Evolutionary conservation across 345 rosid genomes (phyloP), one percentile per base, ranked within the genome.

Genomic region (Corchorus capsularis): DNA sequence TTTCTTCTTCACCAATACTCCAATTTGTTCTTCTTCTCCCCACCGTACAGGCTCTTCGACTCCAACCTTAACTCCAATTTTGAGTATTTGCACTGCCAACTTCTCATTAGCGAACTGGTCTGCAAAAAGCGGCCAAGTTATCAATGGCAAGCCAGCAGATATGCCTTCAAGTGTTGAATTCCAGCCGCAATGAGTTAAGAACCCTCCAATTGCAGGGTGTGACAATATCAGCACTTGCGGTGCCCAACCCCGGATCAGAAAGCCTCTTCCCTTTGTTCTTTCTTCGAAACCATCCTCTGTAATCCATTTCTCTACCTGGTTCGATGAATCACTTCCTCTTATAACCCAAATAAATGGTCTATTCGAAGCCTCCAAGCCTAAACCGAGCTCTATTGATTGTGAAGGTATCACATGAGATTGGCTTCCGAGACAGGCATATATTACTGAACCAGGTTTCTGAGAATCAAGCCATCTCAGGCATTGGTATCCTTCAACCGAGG

Each of bases 61-160:
- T 6, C 86, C 82, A 6, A 78, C 56, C 55, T 46, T 56, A 53
- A 80, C 84, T 12, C 86, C 79, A n/a, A 63, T 47, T 46, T 46
- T 39, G 16, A 82, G 11, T 5, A 82, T 75, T 35, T 82, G 71
- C 32, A 76, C 73, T 16, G 72, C 75, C 17, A 85, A 46, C 69
- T 79, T 85, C 79, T 82, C 88, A 41, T 85, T 85, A 56, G n/a
- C 66, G 57, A 85, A 85, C 72, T 85, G 86, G 17, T 85, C 88
- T 4, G 64, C 84, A 34, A 78, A 80, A 5, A 85, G 54, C 1
- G 85, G 88, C 85, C 83, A 82, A 4, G 82, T 76, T 60, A 78
- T 39, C 80, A 82, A 59, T 10, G 88, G 85, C 53, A 82, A 49
- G 2, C 85, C 88, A 0, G 82, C 76, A 2, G 75, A 47, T 16